These are phyloP conservation scores for Ascochyta viciae-villosae DNA, from an alignment of 2,329 filamentous ascomycete species.

Conservation along the genomic window DNA sequence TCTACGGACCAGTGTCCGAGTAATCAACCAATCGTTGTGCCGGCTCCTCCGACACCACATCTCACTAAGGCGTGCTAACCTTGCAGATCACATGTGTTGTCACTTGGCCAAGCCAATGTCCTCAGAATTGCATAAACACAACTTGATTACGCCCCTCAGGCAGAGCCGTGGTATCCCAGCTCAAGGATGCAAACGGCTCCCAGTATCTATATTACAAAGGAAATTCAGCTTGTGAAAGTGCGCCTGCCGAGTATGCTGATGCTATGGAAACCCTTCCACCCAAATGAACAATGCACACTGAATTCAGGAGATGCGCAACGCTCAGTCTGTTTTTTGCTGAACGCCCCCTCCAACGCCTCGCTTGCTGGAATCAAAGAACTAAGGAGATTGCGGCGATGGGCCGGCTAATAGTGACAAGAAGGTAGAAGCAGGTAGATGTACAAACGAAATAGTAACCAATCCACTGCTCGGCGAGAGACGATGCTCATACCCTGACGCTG, in stretches of 20 bases:
- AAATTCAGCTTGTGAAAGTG: constrained; percentile 10
- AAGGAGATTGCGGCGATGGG: constrained; percentile 8
- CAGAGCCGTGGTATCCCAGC: constrained; percentile 21
- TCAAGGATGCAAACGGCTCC: constrained; percentile 18
- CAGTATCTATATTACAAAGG: constrained; percentile 16
- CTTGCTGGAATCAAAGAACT: constrained; percentile 29
- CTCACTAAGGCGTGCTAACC: constrained; percentile 9
- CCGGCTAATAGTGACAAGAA: constrained; percentile 24
- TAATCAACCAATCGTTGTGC: constrained; percentile 7
- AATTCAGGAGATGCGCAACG: constrained; percentile 10
- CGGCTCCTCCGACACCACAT: constrained; percentile 9
- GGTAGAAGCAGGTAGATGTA: constrained; percentile 18
- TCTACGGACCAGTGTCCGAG: background rate
- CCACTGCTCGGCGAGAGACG: background rate
- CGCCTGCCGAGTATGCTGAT: constrained; percentile 17
- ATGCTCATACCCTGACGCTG: constrained; percentile 31
- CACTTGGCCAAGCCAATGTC: constrained; percentile 6
- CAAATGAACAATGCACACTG: constrained; percentile 13
- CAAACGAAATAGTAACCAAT: constrained; percentile 20
- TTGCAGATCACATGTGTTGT: constrained; percentile 13
- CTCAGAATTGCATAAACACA: constrained; percentile 3
- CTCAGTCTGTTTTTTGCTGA: constrained; percentile 20
- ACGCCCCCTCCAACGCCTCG: constrained; percentile 35
- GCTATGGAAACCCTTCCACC: constrained; percentile 12
- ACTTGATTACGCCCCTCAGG: constrained; percentile 10